Base-by-base conservation (phyloP, 2,329 filamentous ascomycete genomes). In the Trichoderma gracile region DNA sequence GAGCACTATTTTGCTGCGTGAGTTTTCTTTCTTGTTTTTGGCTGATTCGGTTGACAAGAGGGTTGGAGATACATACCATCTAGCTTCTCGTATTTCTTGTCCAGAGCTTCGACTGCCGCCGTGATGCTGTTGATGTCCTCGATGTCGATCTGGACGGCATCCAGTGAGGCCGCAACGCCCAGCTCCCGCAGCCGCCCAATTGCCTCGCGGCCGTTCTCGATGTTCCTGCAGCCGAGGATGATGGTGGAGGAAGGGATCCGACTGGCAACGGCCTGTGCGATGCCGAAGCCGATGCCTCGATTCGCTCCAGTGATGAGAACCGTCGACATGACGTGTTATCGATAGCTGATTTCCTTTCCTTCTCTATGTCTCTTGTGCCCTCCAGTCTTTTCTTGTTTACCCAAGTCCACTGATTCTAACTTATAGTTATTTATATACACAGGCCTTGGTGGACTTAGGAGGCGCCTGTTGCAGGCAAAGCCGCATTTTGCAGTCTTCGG, bases 221-320 rank as follows among this genome's bases (percentile, higher is more conserved):
- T 30, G 6, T 10, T 50, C 19, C 59, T 60, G 25, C 45, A 64
- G 66, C 53, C 73, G 30, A 78, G 69, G 27, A 74, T 73, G 5
- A 67, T 71, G 21, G 69, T 65, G 1, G 58, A 63, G 1, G 66
- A 58, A 1, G 70, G 69, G 1, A 72, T 56, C 12, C 71, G 70
- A 23, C 64, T 46, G 3, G 69, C 71, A 5, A 74, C 68, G 19
- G 43, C 50, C 17, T 57, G 58, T 15, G 74, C 67, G 19, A 76
- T 73, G 45, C 69, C 72, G 53, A 73, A 71, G 1, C 75, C 76
- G 14, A 78, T 73, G 8, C 75, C 75, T 53, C 72, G 69, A 65
- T 74, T 76, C 27, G 46, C 56, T 49, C 63, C 63, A 1, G 56
- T 65, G 63, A 65, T 40, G 63, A 65, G 56, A 54, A 65, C 50